These are phyloP conservation scores for Poteriospumella lacustris DNA, from an alignment of 108 stramenopile species.

Conservation along the genomic window DNA sequence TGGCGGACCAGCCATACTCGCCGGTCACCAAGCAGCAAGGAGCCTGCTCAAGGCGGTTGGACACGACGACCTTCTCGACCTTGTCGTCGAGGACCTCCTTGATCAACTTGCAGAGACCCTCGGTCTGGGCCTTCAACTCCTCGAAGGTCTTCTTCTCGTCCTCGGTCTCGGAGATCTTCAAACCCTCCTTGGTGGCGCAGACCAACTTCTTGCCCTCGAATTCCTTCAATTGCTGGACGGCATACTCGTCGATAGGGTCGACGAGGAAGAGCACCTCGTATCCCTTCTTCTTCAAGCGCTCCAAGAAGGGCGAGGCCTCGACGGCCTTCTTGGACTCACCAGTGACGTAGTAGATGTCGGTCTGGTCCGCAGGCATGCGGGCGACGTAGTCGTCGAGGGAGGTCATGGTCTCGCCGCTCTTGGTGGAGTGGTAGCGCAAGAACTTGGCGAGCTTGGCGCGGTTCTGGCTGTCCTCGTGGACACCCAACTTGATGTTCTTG, in stretches of 20 bases:
- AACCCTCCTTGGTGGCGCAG: slow-evolving; percentile 98
- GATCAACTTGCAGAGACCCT: slow-evolving; percentile 98
- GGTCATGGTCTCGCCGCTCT: slow-evolving; percentile 97
- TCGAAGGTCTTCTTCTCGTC: slow-evolving; percentile 97
- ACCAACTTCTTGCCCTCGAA: slow-evolving; percentile 99
- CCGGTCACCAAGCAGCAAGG: slow-evolving; percentile 98
- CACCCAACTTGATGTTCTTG: slow-evolving; percentile 99
- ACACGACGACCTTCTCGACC: slow-evolving; percentile 99
- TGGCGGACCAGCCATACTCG: slow-evolving; percentile 99
- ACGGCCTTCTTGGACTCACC: slow-evolving; percentile 98
- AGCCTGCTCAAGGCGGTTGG: slow-evolving; percentile 94
- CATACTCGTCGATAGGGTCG: slow-evolving; percentile 99
- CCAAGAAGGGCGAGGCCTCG: slow-evolving; percentile 98
- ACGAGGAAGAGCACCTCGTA: slow-evolving; percentile 99
- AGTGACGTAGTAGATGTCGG: slow-evolving; percentile 99
- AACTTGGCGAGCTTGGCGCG: slow-evolving; percentile 99
- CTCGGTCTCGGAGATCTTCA: slow-evolving; percentile 81
- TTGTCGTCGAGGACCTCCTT: slow-evolving; percentile 99
- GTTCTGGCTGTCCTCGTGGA: slow-evolving; percentile 99
- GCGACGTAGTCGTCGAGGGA: slow-evolving; percentile 96
- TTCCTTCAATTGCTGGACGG: slow-evolving; percentile 99
- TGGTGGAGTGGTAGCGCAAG: slow-evolving; percentile 96
- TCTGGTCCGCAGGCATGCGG: slow-evolving; percentile 91
- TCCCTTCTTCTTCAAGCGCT: slow-evolving; percentile 99
- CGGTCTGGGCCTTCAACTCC: slow-evolving; percentile 93